Evolutionary conservation across 768 basidiomycete genomes (phyloP), one percentile per base, ranked within the genome.

Genomic region (Pulveroboletus sp.): DNA sequence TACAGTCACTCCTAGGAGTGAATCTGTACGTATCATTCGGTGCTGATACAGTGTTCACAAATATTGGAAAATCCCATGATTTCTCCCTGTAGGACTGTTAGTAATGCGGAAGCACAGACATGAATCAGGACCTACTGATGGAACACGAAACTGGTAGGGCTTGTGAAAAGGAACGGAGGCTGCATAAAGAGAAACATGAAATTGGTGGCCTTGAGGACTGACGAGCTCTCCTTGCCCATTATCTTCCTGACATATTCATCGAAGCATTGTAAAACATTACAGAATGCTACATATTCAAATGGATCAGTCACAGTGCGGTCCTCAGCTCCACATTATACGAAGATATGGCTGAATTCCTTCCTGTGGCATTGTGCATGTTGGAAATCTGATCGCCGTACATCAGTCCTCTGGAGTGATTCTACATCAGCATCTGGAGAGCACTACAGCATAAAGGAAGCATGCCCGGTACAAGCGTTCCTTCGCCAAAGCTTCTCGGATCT

Each of bases 41-140:
- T 3, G 14, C 15, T 11, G 5, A 7, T 1, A 0, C 0, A 2
- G 31, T 18, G 6, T 37, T 21, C 8, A 61, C 7, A 18, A 61
- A 53, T 1, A 60, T 24, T 0, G 53, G 59, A 8, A 60, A 61
- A 4, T 5, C 4, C 59, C 50, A 60, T 2, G 47, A 17, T n/a
- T 11, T 42, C 3, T 57, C 46, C 40, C 58, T 60, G 30, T 0
- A 3, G 5, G 8, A 28, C 2, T 14, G 32, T 49, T 30, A 9
- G 11, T 31, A 26, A 31, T 26, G 21, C 32, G 0, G 0, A 13
- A 15, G 18, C 24, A 8, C 8, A 3, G 8, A 10, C 15, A 30
- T n/a, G 13, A 27, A 31, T 5, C 4, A 11, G 5, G 1, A 37
- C 46, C 4, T 28, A 47, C 46, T 47, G 45, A 0, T 47, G 21